A percentile compares a stretch with the other conserved stretches of the same genome.
These are phyloP conservation scores for Leucogyrophana mollusca DNA, from an alignment of 768 basidiomycete genomes.

Conservation along the genomic window DNA sequence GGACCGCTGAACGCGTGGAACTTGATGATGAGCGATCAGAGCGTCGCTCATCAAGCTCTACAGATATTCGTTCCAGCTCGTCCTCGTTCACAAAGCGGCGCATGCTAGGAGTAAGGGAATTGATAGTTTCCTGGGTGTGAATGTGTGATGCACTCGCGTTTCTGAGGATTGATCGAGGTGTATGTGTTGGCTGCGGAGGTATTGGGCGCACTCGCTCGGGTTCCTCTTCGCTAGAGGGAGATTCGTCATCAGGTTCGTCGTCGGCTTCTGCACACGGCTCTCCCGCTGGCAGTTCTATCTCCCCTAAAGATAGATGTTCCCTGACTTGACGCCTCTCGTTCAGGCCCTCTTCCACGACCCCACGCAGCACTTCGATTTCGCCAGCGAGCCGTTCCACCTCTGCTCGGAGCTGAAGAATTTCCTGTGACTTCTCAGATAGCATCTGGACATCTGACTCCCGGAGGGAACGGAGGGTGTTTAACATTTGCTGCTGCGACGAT, in stretches of 20 bases:
- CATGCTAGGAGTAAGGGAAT: conserved; percentile 4
- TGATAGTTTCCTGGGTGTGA: background rate
- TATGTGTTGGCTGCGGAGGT: background rate
- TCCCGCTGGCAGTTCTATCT: conserved; percentile 5
- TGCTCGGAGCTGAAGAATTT: conserved; percentile 63
- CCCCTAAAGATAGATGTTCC: conserved; percentile 31
- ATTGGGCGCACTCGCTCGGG: conserved; percentile 9
- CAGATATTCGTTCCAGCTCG: conserved; percentile 61
- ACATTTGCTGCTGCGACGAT: conserved; percentile 68
- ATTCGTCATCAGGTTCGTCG: background rate
- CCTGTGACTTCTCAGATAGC: conserved; percentile 58
- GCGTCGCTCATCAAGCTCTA: conserved; percentile 66
- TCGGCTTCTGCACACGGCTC: conserved; percentile 2
- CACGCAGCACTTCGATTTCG: conserved; percentile 85
- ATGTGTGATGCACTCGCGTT: background rate
- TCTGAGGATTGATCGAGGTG: background rate
- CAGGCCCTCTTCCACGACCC: conserved; percentile 85
- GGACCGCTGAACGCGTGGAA: conserved; percentile 14
- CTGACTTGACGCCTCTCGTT: conserved; percentile 63
- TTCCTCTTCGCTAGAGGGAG: conserved; percentile 22
- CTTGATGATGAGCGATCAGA: conserved; percentile 42
- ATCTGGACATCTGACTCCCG: conserved; percentile 62
- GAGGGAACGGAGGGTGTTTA: conserved; percentile 61
- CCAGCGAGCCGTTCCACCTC: conserved; percentile 82
- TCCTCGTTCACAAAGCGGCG: conserved; percentile 51